Base-by-base conservation (phyloP, 139 green algal genomes). In the Chlamydomonas incerta region DNA sequence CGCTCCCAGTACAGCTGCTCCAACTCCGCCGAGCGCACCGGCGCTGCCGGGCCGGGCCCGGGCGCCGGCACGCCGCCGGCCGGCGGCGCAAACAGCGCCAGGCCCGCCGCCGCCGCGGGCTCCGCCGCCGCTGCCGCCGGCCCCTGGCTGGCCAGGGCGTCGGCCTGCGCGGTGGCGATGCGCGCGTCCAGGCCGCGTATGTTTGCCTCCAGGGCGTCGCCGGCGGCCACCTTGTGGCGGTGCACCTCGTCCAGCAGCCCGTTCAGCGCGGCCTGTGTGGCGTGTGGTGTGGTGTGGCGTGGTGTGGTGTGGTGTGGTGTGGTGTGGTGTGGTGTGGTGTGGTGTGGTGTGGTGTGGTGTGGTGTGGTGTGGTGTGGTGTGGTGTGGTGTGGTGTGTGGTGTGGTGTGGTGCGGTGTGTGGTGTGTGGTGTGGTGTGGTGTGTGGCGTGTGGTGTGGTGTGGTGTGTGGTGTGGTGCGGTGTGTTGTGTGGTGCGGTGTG, bases 1-100 rank as follows among this genome's bases (percentile, higher is more conserved):
- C 68, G 68, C 8, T 86, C 68, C 80, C 80, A 86, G 67, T 86
- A 86, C 68, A 86, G 55, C 68, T 62, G 21, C 80, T 86, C 55
- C 52, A 80, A 52, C 28, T 4, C 50, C 0, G 31, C 5, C 0
- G 66, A 76, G 41, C 79, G 79, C 23, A 75, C 79, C 18, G 65
- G 5, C 11, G 79, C 63, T 0, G 79, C 41, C 47, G 31, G 37
- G 23, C 65, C 79, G 13, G 79, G 79, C 1, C 79, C 50, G 6
- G 46, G 37, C 11, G 66, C 79, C 47, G 79, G 79, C 46, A 85
- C 79, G 20, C 79, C 79, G 63, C 79, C 79, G 4, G 66, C 41
- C 24, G 79, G 79, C 31, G 79, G 66, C 33, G 79, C 65, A 24
- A 46, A 31, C 50, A 20, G 31, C 41, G 35, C 57, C 5, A 35